Base-by-base conservation (phyloP, 73 alveolate genomes). In the Paramecium sonneborni region DNA sequence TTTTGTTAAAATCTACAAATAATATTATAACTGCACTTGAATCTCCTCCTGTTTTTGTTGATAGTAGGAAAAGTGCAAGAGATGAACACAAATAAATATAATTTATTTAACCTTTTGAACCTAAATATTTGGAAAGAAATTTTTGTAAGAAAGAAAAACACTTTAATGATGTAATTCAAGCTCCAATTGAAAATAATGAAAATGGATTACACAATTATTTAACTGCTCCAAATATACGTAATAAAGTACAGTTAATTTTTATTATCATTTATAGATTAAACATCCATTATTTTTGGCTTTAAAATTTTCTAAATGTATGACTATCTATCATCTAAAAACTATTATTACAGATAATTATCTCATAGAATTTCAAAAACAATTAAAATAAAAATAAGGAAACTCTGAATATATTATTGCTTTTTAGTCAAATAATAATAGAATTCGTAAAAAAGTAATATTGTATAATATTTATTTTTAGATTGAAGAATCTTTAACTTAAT, bases 161-260 rank as follows among this genome's bases (percentile, higher is more conserved):
- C 30, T 57, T 57, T 52, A 86, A 86, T 37, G 86, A 87, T 44
- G 79, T 41, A 15, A 46, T 79, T 2, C 79, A 87, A 37, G 86
- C 86, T 2, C 68, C 62, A 0, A 87, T 87, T 8, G 85, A 68
- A 32, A 87, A 87, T 28, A 87, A 74, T 15, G 85, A 68, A 58
- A 79, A 58, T 69, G 93, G 93, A 5, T 58, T 87, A 7, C 69
- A 68, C n/a, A 87, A 87, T 11, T 87, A 87, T 35, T 70, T 87
- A 23, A 87, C 93, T 39, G 93, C 93, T 38, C 93, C 93, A 1
- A 87, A 87, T 37, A 87, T 87, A 23, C 93, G 93, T 68, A 74
- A 87, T 39, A 87, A 87, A 76, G 93, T 87, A 87, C n/a, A n/a
- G n/a, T 68, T 3, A 57, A 0, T 9, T 39, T 32, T 76, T 10